phyloP scores from a whole-genome alignment of 1,284 basidiomycete species.

The Mycena citricolor region DNA sequence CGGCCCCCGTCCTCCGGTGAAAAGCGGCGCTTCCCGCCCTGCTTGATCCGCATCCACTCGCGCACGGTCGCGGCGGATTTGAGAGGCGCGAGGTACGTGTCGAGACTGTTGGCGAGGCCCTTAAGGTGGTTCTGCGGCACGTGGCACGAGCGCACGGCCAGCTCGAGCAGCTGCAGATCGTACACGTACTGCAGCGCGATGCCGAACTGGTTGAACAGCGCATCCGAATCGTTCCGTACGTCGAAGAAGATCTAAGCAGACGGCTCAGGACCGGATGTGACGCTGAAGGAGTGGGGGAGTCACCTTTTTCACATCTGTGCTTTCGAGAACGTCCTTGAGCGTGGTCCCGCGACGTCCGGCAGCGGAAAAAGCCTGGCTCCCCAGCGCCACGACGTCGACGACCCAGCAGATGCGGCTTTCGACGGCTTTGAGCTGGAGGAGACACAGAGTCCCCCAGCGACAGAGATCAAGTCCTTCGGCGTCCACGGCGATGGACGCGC shows the following conservation, averaged over 20 bases:
- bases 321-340: slow-evolving; percentile 27
- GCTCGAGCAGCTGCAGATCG: slow-evolving; percentile 36
- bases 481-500: slow-evolving; percentile 28
- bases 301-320: slow-evolving; percentile 24
- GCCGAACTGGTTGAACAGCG: slow-evolving; percentile 31
- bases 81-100: slow-evolving; percentile 20
- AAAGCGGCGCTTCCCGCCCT: slow-evolving; percentile 30
- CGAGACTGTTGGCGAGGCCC: slow-evolving; percentile 22
- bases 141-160: slow-evolving; percentile 29
- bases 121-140: slow-evolving; percentile 14
- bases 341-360: slow-evolving; percentile 22
- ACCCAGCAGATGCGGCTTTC: slow-evolving; percentile 30
- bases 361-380: slow-evolving; percentile 26
- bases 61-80: slow-evolving; percentile 9
- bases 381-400: slow-evolving; percentile 30
- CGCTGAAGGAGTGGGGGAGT: slow-evolving; percentile 4
- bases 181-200: slow-evolving; percentile 30
- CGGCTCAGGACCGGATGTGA: neutral
- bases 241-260: slow-evolving; percentile 32
- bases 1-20: slow-evolving; percentile 31
- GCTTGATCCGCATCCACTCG: slow-evolving; percentile 31
- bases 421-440: slow-evolving; percentile 30
- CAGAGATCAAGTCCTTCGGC: slow-evolving; percentile 32
- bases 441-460: slow-evolving; percentile 27
- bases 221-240: slow-evolving; percentile 37